Base-by-base conservation (phyloP, 2,329 filamentous ascomycete species). In the Trichoderma polysporum region DNA sequence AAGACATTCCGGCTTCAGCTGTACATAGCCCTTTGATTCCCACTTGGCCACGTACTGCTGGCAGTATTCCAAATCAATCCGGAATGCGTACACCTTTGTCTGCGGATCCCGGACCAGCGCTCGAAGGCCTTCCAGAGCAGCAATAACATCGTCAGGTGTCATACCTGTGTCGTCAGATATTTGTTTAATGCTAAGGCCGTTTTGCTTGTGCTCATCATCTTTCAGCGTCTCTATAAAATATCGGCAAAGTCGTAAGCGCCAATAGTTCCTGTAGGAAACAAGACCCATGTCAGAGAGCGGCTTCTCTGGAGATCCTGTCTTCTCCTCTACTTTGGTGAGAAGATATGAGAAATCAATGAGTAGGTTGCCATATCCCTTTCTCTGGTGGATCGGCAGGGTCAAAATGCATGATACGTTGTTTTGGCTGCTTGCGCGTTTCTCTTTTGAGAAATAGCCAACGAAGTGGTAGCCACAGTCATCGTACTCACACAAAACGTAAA, bases 361-460 rank as follows among this genome's bases (percentile, higher is more conserved):
- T 25, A 98, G 88, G 74, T 97, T 94, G 6, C 96, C 95, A 73
- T 98, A 99, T 66, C 95, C 95, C 78, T 97, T 97, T 65, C 96
- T 90, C 80, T 97, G 94, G 76, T 98, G 95, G 64, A 98, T 97
- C 0, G 95, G 95, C 45, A 99, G 82, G 4, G 97, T 97, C 56
- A 99, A 82, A 72, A 99, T 99, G 78, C 95, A 99, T 9, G 93
- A 97, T 56, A 99, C 95, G 71, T 99, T 99, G 78, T 99, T 98
- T 73, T 94, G 90, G 69, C 93, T 97, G 78, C 92, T 94, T 2
- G 93, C 91, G 50, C 96, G 86, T 80, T 99, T 99, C 80, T 99
- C 95, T 77, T 99, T 99, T 59, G 95, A 98, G 74, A 99, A 99
- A 76, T 99, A 99, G n/a, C 95, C 95, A 29, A 98, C 94, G 72